These are phyloP conservation scores for Penicillium roqueforti DNA, from an alignment of 495 filamentous ascomycete genomes.

Conservation along the genomic window DNA sequence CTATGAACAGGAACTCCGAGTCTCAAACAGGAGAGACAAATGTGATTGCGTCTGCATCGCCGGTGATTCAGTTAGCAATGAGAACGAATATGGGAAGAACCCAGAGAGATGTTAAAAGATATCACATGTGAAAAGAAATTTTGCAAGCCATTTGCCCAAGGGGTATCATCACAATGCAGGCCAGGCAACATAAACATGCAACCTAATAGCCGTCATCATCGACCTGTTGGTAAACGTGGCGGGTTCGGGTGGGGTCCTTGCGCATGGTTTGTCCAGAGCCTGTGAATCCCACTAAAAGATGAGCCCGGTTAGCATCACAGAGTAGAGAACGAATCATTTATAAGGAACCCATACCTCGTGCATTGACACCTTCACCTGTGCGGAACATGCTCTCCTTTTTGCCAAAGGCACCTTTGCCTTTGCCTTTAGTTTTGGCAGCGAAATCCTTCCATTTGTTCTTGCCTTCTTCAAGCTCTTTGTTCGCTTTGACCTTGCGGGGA, in stretches of 20 bases:
- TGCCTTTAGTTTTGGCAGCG: constrained; percentile 71
- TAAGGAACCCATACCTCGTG: constrained; percentile 59
- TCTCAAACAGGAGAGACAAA: constrained; percentile 12
- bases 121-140: constrained; percentile 12
- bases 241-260: constrained; percentile 76
- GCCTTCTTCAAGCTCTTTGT: constrained; percentile 79
- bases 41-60: constrained; percentile 30
- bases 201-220: constrained; percentile 62
- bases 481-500: constrained; percentile 82
- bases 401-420: constrained; percentile 73
- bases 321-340: neutral
- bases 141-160: constrained; percentile 10
- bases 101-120: constrained; percentile 10
- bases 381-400: constrained; percentile 98
- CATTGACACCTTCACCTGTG: constrained; percentile 78
- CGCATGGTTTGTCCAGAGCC: constrained; percentile 93
- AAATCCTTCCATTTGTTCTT: constrained; percentile 97
- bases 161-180: constrained; percentile 5
- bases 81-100: constrained; percentile 17
- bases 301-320: constrained; percentile 12
- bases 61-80: constrained; percentile 33
- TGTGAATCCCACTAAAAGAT: constrained; percentile 77
- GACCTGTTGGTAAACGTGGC: constrained; percentile 79
- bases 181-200: neutral
- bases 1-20: constrained; percentile 18